Percentiles rank a stretch among this genome's conserved stretches.
Evolutionary conservation across 1,284 basidiomycete genomes (phyloP).

Genomic region (Ceratorhiza oryzae-sativae): DNA sequence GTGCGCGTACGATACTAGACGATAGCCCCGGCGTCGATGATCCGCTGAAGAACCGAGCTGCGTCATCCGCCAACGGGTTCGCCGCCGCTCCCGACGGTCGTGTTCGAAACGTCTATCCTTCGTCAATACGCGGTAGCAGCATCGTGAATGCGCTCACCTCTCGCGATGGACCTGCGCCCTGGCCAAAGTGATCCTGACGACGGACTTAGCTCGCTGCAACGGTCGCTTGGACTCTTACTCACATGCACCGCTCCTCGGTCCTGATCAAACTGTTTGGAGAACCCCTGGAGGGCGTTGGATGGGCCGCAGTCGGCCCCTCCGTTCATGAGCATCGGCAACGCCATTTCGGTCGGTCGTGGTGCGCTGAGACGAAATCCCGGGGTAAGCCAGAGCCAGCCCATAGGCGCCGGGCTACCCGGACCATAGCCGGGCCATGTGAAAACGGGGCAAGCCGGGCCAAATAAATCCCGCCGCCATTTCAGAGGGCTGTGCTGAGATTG

Average conservation of each 20-base stretch:
- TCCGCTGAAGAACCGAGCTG: slow-evolving; percentile 65
- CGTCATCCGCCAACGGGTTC: slow-evolving; percentile 64
- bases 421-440: slow-evolving; percentile 22
- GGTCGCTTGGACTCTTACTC: slow-evolving; percentile 44
- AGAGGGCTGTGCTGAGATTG: background rate
- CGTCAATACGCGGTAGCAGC: too few relatives aligned
- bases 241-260: slow-evolving; percentile 83
- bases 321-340: slow-evolving; percentile 74
- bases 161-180: slow-evolving; percentile 63
- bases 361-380: background rate
- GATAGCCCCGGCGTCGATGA: background rate
- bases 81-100: slow-evolving; percentile 53
- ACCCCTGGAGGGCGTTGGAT: slow-evolving; percentile 76
- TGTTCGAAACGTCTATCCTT: slow-evolving; percentile 64
- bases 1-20: background rate
- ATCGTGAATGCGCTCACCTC: slow-evolving; percentile 62
- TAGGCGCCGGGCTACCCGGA: slow-evolving; percentile 14
- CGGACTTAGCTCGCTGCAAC: background rate
- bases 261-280: slow-evolving; percentile 76
- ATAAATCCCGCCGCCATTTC: background rate
- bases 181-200: slow-evolving; percentile 69
- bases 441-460: slow-evolving; percentile 1
- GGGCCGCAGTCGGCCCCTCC: slow-evolving; percentile 78
- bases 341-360: slow-evolving; percentile 58
- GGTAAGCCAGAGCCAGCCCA: background rate